Evolutionary conservation across 805 yeast genomes (phyloP).

Genomic region (Metschnikowia borealis): DNA sequence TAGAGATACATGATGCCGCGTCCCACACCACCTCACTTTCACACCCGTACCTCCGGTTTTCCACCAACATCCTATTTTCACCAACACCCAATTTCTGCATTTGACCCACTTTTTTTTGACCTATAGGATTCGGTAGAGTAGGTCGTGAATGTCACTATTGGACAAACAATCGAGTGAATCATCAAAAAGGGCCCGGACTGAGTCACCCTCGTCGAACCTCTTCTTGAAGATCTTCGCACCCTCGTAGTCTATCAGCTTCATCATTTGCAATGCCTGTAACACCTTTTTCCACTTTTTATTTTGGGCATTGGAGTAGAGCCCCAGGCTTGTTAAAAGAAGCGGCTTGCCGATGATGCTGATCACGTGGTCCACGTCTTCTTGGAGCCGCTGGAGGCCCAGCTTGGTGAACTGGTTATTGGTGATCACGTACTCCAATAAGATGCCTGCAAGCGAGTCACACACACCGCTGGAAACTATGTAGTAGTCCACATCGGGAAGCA

Average conservation of each 20-base stretch:
- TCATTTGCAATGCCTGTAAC: constrained; percentile 27
- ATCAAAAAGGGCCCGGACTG: constrained; percentile 21
- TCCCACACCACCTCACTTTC: neutral
- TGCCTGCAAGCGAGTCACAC: constrained; percentile 23
- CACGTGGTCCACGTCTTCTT: constrained; percentile 26
- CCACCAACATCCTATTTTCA: neutral
- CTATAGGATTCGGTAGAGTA: constrained; percentile 24
- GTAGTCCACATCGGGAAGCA: constrained; percentile 30
- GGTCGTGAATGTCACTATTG: constrained; percentile 20
- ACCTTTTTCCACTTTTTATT: constrained; percentile 26
- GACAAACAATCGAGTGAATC: constrained; percentile 17
- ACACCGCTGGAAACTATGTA: constrained; percentile 25
- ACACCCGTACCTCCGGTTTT: neutral
- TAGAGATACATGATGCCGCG: neutral
- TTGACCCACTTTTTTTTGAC: neutral
- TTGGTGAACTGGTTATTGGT: constrained; percentile 36
- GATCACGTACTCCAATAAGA: constrained; percentile 35
- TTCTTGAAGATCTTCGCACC: constrained; percentile 19
- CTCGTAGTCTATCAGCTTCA: constrained; percentile 22
- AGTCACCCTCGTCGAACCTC: constrained; percentile 13
- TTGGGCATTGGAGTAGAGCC: constrained; percentile 18
- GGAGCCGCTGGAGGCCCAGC: constrained; percentile 31
- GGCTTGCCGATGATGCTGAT: constrained; percentile 15
- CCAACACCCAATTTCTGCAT: neutral
- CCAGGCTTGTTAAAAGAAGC: constrained; percentile 17